phyloP scores from a whole-genome alignment of 257 asterid species.

The Solanum microdontum region DNA sequence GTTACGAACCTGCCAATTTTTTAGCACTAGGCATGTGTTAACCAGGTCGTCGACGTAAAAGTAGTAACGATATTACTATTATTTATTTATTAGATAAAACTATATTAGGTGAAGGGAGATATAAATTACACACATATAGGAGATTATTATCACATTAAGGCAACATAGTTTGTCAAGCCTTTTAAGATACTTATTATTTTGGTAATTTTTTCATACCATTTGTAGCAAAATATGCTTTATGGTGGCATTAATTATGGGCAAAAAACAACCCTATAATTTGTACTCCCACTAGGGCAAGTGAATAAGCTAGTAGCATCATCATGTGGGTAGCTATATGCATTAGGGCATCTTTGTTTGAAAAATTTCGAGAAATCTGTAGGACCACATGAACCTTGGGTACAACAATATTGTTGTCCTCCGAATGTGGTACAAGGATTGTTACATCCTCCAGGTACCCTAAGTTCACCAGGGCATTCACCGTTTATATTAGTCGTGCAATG shows the following conservation, averaged over 20 bases:
- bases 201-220: neutral
- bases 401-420: slow-evolving; percentile 24
- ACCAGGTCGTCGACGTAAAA: neutral
- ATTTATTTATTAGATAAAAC: neutral
- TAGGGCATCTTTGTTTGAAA: slow-evolving; percentile 36
- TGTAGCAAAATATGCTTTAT: too few species aligned
- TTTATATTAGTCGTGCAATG: slow-evolving; percentile 29
- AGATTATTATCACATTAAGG: neutral
- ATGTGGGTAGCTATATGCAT: slow-evolving; percentile 39
- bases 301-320: slow-evolving; percentile 40
- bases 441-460: slow-evolving; percentile 32
- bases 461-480: slow-evolving; percentile 31
- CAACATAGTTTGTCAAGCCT: neutral
- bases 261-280: slow-evolving; percentile 34
- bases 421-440: slow-evolving; percentile 39
- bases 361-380: slow-evolving; percentile 26
- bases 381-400: slow-evolving; percentile 19
- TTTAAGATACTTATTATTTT: neutral
- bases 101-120: neutral
- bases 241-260: slow-evolving; percentile 14
- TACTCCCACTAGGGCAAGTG: slow-evolving; percentile 37
- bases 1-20: neutral
- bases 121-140: neutral
- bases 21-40: neutral
- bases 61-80: too few species aligned